phyloP scores from a whole-genome alignment of 2,329 filamentous ascomycete genomes.

The Aspergillus bombycis region DNA sequence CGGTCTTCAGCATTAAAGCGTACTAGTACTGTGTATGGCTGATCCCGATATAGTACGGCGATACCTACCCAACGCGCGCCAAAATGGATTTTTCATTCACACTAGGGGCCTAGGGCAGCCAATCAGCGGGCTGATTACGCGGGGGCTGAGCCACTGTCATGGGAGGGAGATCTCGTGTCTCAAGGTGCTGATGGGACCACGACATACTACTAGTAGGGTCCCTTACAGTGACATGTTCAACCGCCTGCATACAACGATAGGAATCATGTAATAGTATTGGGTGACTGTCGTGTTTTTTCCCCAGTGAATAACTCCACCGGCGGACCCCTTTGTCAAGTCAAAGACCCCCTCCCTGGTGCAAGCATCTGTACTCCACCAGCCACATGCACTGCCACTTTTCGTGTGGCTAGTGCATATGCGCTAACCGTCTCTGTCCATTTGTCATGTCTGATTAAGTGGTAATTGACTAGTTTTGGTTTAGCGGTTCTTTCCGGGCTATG shows the following conservation, averaged over 20 bases:
- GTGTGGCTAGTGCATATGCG: slow-evolving; percentile 9
- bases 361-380: slow-evolving; percentile 1
- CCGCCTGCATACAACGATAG: slow-evolving; percentile 1
- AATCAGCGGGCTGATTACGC: slow-evolving; percentile 1
- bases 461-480: background rate
- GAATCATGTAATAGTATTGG: slow-evolving; percentile 5
- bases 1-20: background rate
- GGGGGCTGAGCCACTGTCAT: slow-evolving; percentile 15
- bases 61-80: slow-evolving; percentile 1
- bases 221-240: slow-evolving; percentile 23
- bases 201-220: slow-evolving; percentile 7
- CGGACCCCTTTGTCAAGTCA: background rate
- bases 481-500: background rate
- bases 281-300: background rate
- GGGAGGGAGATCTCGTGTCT: slow-evolving; percentile 20
- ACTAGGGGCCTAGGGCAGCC: slow-evolving; percentile 11
- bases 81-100: background rate
- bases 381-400: slow-evolving; percentile 5
- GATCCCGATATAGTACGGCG: slow-evolving; percentile 2
- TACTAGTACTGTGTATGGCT: too few relatives aligned
- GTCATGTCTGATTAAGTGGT: background rate
- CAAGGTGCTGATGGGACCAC: slow-evolving; percentile 14
- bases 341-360: too few relatives aligned
- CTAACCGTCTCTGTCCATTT: background rate
- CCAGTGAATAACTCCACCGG: background rate